A percentile compares a stretch with the other conserved stretches of the same genome.
These are phyloP conservation scores for Plasmodium relictum DNA, from an alignment of 169 alveolate species.

Conservation along the genomic window DNA sequence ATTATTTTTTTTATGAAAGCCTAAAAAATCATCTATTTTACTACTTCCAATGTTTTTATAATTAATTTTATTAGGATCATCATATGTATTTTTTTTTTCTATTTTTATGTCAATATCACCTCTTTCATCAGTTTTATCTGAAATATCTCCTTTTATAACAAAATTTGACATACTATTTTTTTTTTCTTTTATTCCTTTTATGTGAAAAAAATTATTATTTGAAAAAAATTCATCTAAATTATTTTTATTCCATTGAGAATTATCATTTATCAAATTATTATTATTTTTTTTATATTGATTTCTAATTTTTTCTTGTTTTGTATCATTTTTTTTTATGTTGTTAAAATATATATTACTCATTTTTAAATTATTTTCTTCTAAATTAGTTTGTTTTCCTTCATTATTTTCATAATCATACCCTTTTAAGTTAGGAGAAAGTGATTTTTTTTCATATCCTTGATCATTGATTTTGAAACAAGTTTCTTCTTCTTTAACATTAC, in stretches of 20 bases:
- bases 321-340: neutral
- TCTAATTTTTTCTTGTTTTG: neutral
- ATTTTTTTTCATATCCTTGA: neutral
- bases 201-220: constrained; percentile 28
- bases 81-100: constrained; percentile 26
- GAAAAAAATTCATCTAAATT: constrained; percentile 52
- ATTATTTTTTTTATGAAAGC: constrained; percentile 18
- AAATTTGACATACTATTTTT: constrained; percentile 7
- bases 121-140: constrained; percentile 30
- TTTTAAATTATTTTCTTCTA: neutral
- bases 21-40: constrained; percentile 40
- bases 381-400: neutral
- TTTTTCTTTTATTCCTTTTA: constrained; percentile 37
- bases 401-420: neutral
- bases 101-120: neutral
- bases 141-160: constrained; percentile 25
- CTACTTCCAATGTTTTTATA: neutral
- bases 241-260: constrained; percentile 7
- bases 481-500: constrained; percentile 11
- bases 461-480: neutral
- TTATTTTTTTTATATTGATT: neutral
- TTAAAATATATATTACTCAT: neutral
- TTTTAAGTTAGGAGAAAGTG: neutral
- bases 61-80: neutral
- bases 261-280: neutral